phyloP scores from a whole-genome alignment of 2,329 filamentous ascomycete species.

The Fusarium sp. region DNA sequence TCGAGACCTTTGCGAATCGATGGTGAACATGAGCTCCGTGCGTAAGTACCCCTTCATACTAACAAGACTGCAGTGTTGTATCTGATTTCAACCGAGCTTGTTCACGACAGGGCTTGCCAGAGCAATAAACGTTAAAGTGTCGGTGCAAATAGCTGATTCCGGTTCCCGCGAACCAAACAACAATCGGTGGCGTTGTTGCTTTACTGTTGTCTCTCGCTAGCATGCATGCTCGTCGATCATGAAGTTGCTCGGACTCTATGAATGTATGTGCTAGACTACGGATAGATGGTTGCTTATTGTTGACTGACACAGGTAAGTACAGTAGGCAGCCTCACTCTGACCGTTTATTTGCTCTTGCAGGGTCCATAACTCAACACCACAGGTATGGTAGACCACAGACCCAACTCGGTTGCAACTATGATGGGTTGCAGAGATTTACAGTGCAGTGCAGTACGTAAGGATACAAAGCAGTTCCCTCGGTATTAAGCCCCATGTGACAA shows the following conservation, averaged over 20 bases:
- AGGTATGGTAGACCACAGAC: not conserved
- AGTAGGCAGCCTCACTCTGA: constrained; percentile 18
- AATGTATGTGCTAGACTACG: not conserved
- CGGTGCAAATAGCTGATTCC: not conserved
- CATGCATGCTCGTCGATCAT: not conserved
- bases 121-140: not conserved
- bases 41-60: constrained; percentile 11
- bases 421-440: not conserved
- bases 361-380: constrained; percentile 7
- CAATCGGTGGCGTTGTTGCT: not conserved
- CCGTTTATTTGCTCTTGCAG: constrained; percentile 6
- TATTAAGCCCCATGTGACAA: constrained; percentile 23
- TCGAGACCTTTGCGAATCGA: constrained; percentile 18
- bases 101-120: not conserved
- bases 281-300: constrained; percentile 1
- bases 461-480: not conserved
- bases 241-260: not conserved
- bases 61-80: not conserved
- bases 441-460: not conserved
- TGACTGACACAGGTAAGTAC: not conserved
- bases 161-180: not conserved
- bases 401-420: not conserved
- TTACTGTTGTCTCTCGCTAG: not conserved
- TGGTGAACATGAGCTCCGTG: constrained; percentile 8
- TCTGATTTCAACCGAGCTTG: not conserved